Percentiles rank a stretch among this genome's conserved stretches.
Conservation (phyloP, 2,329 filamentous ascomycete genomes). For the Fusarium tupiense region DNA sequence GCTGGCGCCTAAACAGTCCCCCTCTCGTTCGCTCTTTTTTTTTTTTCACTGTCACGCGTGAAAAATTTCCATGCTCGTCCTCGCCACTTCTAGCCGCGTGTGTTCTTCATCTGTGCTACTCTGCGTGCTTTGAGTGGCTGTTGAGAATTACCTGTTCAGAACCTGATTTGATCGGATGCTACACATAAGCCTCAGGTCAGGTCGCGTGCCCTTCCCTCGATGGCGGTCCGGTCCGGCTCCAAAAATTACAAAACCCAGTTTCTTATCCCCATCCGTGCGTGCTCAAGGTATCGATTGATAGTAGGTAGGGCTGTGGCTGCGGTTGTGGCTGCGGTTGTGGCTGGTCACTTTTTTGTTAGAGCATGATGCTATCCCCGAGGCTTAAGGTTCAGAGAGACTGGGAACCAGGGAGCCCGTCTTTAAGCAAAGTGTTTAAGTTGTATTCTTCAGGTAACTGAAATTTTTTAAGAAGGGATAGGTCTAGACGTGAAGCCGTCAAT, state of each 20-base stretch:
- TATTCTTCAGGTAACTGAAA: background rate
- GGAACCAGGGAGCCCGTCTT: background rate
- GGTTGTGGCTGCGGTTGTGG: constrained; percentile 22
- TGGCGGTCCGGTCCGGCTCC: constrained; percentile 28
- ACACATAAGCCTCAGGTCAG: constrained; percentile 5
- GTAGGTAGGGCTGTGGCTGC: constrained; percentile 11
- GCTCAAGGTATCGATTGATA: background rate
- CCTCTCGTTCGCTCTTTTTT: background rate
- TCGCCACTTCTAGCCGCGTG: constrained; percentile 27
- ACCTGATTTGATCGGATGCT: constrained; percentile 14
- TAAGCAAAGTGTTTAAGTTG: background rate
- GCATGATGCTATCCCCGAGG: background rate
- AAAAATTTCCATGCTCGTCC: constrained; percentile 11
- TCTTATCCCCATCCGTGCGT: constrained; percentile 16
- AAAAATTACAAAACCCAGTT: background rate
- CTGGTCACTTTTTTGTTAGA: background rate
- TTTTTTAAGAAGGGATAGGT: background rate
- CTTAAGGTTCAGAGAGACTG: too few species aligned
- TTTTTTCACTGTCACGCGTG: constrained; percentile 6
- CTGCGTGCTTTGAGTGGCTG: constrained; percentile 7
- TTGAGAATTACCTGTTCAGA: constrained; percentile 9
- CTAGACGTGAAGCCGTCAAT: background rate
- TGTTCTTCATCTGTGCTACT: constrained; percentile 15
- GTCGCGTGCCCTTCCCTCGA: constrained; percentile 24
- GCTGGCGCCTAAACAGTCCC: constrained; percentile 25